Conservation (phyloP, 2,329 filamentous ascomycete genomes). For the Waltergamsia citrina region DNA sequence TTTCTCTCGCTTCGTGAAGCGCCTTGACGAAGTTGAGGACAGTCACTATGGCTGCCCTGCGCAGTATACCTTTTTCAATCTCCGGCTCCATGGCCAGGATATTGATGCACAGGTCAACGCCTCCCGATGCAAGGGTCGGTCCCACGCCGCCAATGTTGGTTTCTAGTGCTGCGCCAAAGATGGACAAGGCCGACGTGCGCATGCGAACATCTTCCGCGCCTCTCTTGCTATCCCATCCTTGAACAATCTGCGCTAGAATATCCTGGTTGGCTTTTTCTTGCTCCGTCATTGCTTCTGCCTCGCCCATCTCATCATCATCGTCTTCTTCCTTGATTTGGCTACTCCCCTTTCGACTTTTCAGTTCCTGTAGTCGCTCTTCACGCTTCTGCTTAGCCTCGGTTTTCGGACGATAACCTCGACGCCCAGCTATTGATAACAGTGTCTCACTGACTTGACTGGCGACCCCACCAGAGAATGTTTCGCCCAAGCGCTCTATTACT, state of each 20-base stretch:
- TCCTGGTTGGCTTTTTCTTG: constrained; percentile 36
- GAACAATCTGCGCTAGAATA: constrained; percentile 47
- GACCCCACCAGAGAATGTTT: constrained; percentile 43
- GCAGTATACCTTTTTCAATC: constrained; percentile 51
- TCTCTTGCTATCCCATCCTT: constrained; percentile 57
- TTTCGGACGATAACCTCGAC: constrained; percentile 51
- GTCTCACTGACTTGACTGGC: constrained; percentile 44
- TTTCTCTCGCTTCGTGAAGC: constrained; percentile 42
- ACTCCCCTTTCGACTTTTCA: constrained; percentile 34
- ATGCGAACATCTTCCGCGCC: constrained; percentile 63
- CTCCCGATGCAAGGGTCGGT: constrained; percentile 38
- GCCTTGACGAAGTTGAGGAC: constrained; percentile 53
- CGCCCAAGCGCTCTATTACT: constrained; percentile 51
- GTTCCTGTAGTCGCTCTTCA: constrained; percentile 35
- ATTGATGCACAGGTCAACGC: constrained; percentile 53
- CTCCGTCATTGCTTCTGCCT: constrained; percentile 36
- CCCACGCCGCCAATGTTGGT: constrained; percentile 48
- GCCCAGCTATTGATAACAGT: constrained; percentile 53
- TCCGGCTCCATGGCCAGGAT: constrained; percentile 54
- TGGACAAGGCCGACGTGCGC: constrained; percentile 58
- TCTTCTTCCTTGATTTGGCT: constrained; percentile 39
- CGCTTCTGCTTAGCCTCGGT: constrained; percentile 46
- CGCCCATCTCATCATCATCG: constrained; percentile 26
- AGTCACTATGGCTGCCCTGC: constrained; percentile 56
- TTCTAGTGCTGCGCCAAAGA: constrained; percentile 52